Percentiles rank a stretch among this genome's conserved stretches.
phyloP scores from a whole-genome alignment of 2,329 filamentous ascomycete genomes.

The Penicillium rolfsii region DNA sequence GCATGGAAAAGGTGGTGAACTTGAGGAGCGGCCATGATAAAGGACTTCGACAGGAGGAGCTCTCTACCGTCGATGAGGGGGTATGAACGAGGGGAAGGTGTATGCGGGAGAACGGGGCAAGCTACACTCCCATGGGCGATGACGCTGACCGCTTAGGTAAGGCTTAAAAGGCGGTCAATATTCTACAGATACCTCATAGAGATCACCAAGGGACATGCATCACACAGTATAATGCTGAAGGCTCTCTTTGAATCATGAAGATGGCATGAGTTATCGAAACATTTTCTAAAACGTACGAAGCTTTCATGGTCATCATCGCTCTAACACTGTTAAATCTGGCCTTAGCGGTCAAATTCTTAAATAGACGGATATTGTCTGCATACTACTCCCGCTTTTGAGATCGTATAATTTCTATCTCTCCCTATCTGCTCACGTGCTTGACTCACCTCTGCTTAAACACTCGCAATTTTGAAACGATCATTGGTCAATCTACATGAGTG shows the following conservation, averaged over 20 bases:
- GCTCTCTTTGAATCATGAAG: neutral
- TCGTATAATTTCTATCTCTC: too few relatives aligned
- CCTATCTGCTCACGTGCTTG: neutral
- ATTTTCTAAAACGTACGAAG: too few relatives aligned
- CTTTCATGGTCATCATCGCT: too few relatives aligned
- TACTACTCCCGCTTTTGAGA: neutral
- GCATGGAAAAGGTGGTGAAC: slow-evolving; percentile 96
- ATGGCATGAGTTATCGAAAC: neutral
- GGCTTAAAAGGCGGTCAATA: neutral
- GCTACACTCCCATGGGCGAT: slow-evolving; percentile 14
- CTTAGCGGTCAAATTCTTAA: neutral
- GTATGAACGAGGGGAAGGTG: slow-evolving; percentile 13
- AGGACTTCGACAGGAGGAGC: slow-evolving; percentile 77
- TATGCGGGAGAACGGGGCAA: slow-evolving; percentile 10
- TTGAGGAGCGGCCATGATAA: slow-evolving; percentile 79
- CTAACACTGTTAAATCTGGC: neutral
- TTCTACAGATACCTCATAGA: neutral
- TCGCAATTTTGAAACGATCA: neutral
- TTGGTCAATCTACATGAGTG: neutral
- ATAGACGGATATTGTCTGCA: too few relatives aligned
- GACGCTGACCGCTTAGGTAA: slow-evolving; percentile 29
- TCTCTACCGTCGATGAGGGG: slow-evolving; percentile 83
- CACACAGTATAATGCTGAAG: too few relatives aligned
- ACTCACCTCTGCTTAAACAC: neutral
- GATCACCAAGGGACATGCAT: neutral